These are phyloP conservation scores for Phytophthora macrochlamydospora DNA, from an alignment of 352 stramenopile species.

Conservation along the genomic window DNA sequence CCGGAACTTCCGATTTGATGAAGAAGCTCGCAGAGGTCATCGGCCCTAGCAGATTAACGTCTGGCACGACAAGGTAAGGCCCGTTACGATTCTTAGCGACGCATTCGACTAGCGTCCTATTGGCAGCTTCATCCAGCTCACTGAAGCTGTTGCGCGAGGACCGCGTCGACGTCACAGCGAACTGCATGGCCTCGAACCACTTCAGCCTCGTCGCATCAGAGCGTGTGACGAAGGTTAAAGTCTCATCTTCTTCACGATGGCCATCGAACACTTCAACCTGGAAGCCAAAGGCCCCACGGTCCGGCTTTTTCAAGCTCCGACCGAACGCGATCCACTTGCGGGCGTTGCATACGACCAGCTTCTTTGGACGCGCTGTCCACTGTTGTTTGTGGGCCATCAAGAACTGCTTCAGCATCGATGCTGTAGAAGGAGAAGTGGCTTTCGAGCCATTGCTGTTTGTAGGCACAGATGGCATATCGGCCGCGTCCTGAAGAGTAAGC, in stretches of 20 bases:
- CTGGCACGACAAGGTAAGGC: slow-evolving; percentile 58
- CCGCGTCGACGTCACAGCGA: slow-evolving; percentile 48
- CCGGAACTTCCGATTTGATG: slow-evolving; percentile 76
- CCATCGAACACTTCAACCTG: slow-evolving; percentile 80
- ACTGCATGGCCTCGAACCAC: slow-evolving; percentile 72
- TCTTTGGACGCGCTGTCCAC: slow-evolving; percentile 62
- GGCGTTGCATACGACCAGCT: slow-evolving; percentile 73
- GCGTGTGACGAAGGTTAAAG: slow-evolving; percentile 75
- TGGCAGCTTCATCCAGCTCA: slow-evolving; percentile 65
- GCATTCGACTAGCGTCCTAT: slow-evolving; percentile 64
- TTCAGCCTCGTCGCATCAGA: slow-evolving; percentile 54
- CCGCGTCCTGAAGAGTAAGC: slow-evolving; percentile 49
- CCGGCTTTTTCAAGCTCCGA: slow-evolving; percentile 68
- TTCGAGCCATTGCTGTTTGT: slow-evolving; percentile 8
- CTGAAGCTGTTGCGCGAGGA: slow-evolving; percentile 56
- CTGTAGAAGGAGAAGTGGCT: slow-evolving; percentile 31
- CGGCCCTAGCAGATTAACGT: slow-evolving; percentile 61
- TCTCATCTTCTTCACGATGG: slow-evolving; percentile 75
- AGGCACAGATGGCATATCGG: slow-evolving; percentile 4
- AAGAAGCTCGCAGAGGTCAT: slow-evolving; percentile 72
- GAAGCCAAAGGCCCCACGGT: slow-evolving; percentile 72
- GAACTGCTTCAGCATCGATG: slow-evolving; percentile 63
- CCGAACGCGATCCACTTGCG: slow-evolving; percentile 82
- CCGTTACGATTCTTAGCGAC: slow-evolving; percentile 57
- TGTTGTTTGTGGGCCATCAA: slow-evolving; percentile 61